These are phyloP conservation scores for Luvunga scandens DNA, from an alignment of 345 rosid genomes.

Conservation along the genomic window DNA sequence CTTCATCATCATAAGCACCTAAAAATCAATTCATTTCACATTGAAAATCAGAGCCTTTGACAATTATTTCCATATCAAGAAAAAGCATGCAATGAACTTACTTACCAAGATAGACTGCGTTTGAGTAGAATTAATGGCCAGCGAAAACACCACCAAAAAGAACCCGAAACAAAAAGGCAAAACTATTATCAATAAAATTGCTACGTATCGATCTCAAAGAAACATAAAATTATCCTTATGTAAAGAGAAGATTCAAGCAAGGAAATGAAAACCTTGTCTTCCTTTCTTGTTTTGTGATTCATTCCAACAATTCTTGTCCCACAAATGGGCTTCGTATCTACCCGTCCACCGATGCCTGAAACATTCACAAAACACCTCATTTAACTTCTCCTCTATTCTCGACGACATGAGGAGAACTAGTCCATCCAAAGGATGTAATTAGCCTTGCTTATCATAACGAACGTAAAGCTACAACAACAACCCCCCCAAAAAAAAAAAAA, in stretches of 20 bases:
- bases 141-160: slow-evolving; percentile 1
- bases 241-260: neutral
- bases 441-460: neutral
- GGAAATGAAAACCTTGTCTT: slow-evolving; percentile 42
- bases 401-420: neutral
- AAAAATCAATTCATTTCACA: neutral
- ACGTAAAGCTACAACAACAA: neutral
- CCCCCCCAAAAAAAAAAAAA: too few species aligned
- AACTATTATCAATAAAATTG: neutral
- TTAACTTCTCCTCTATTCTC: neutral
- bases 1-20: slow-evolving; percentile 96
- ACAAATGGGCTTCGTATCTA: slow-evolving; percentile 58
- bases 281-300: slow-evolving; percentile 65
- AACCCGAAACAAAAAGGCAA: neutral
- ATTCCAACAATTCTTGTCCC: slow-evolving; percentile 70
- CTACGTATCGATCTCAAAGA: neutral
- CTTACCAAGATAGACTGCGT: slow-evolving; percentile 62
- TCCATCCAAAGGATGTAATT: neutral
- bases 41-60: neutral
- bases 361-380: neutral
- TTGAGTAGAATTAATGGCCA: slow-evolving; percentile 15
- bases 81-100: neutral
- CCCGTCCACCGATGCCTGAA: slow-evolving; percentile 66
- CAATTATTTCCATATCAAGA: too few species aligned
- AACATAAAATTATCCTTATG: neutral